Base-by-base conservation (phyloP, 1,284 basidiomycete species). In the Tylopilus sp. region DNA sequence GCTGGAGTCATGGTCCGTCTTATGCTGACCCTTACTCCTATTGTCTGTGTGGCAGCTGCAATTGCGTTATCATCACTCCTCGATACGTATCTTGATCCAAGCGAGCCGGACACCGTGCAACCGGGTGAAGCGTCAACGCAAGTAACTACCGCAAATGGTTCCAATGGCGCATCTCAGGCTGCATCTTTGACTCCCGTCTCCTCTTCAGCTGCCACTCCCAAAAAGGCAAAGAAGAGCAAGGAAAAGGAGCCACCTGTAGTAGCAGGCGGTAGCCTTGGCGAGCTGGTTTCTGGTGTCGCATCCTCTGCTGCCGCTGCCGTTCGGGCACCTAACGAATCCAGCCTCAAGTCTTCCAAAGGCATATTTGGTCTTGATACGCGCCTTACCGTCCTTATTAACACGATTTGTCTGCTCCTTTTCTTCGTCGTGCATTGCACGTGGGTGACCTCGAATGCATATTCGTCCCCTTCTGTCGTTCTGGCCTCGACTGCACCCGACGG, bases 1-100 rank as follows among this genome's bases (percentile, higher is more conserved):
- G 95, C 96, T 10, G 94, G 95, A 49, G 96, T 99, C 68, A 99
- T 99, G 95, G 95, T 99, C 53, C 91, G 94, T 56, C 75, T 94
- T 50, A 96, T 96, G 90, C 77, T 95, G 51, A 89, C 93, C 4
- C 80, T 95, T 38, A 95, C 93, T 0, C 93, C 93, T 0, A 86
- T 92, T 49, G 91, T 94, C 38, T 96, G 94, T 66, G 91, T 99
- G 50, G 70, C 90, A 31, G 84, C 93, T 7, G 96, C 96, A 7
- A 85, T 99, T 40, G 92, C 94, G 1, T 74, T 97, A 56, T 95
- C 94, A 14, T 82, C 85, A 14, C 75, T 99, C 17, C 75, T 98
- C 52, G 91, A 98, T 60, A 88, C 85, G 0, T 99, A 94, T 69
- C 79, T 98, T 62, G 93, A 89, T 63, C 80, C 81, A 9, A 65